Conservation (phyloP, 139 green algal species). For the Coelastrella sp. region DNA sequence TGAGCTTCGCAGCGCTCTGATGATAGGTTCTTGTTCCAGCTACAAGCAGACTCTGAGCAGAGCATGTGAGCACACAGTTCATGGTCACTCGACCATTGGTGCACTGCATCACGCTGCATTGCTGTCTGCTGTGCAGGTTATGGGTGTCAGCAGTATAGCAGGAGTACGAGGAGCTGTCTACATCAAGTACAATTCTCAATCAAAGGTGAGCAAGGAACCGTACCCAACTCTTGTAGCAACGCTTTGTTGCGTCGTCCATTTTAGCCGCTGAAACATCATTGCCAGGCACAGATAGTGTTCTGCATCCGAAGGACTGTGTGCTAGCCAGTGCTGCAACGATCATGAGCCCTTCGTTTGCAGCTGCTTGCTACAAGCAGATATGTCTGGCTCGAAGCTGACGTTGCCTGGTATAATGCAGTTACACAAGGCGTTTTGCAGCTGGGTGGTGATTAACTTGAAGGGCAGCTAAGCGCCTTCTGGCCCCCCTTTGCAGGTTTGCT, state of each 20-base stretch:
- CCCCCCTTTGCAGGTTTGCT: constrained; percentile 53
- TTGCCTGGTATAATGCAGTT: background rate
- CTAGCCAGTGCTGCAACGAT: too few species aligned
- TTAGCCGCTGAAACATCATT: background rate
- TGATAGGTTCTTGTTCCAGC: too few species aligned
- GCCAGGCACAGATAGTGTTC: background rate
- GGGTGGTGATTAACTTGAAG: too few species aligned
- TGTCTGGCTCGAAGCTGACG: too few species aligned
- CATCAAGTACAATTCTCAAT: constrained; percentile 77
- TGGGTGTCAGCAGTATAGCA: constrained; percentile 32
- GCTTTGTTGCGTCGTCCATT: background rate
- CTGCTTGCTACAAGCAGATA: too few species aligned
- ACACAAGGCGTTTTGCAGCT: background rate
- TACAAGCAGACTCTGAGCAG: too few species aligned
- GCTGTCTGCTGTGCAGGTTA: constrained; percentile 3
- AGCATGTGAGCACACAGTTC: background rate
- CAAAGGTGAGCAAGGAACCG: constrained; percentile 54
- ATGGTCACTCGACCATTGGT: background rate
- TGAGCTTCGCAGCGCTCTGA: too few species aligned
- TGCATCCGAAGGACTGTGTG: too few species aligned
- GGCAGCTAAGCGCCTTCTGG: background rate
- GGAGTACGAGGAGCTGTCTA: constrained; percentile 64
- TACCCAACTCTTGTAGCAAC: background rate
- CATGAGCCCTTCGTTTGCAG: too few species aligned
- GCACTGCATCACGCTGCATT: background rate